Evolutionary conservation across 164 flowering plant species (phyloP).

Genomic region (Kalanchoe fedtschenkoi): DNA sequence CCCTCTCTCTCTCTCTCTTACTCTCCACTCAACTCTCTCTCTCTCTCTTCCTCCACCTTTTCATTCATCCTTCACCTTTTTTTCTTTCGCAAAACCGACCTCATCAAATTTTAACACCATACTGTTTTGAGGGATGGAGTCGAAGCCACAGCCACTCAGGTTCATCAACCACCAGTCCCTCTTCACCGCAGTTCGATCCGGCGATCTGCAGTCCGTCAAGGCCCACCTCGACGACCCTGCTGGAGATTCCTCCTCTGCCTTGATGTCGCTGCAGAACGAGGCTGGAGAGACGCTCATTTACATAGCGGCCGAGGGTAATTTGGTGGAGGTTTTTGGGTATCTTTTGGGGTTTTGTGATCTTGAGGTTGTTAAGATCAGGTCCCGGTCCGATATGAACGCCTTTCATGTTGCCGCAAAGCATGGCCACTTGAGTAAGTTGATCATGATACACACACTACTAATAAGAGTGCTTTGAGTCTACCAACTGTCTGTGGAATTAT

Average conservation of each 20-base stretch:
- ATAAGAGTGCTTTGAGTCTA: no score
- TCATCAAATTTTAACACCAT: no score
- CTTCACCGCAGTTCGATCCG: slow-evolving; percentile 61
- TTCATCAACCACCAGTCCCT: slow-evolving; percentile 62
- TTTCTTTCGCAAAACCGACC: neutral
- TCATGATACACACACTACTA: no score
- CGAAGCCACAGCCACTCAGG: slow-evolving; percentile 25
- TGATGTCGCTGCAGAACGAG: slow-evolving; percentile 60
- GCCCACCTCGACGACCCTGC: slow-evolving; percentile 20
- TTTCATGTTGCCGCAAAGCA: slow-evolving; percentile 81
- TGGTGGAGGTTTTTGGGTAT: slow-evolving; percentile 38
- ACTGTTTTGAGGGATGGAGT: neutral
- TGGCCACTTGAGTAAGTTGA: slow-evolving; percentile 78
- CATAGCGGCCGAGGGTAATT: slow-evolving; percentile 64
- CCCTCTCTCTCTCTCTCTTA: neutral
- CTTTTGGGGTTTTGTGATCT: slow-evolving; percentile 53
- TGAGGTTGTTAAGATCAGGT: slow-evolving; percentile 42
- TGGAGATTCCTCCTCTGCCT: slow-evolving; percentile 21
- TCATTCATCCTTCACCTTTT: neutral
- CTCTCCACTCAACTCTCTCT: neutral
- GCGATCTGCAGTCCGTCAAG: slow-evolving; percentile 40
- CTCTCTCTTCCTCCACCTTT: no score
- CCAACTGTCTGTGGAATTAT: neutral
- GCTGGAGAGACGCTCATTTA: slow-evolving; percentile 70
- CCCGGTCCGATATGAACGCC: slow-evolving; percentile 54